These are phyloP conservation scores for Fusarium sp. DNA, from an alignment of 2,329 filamentous ascomycete genomes.

Conservation along the genomic window DNA sequence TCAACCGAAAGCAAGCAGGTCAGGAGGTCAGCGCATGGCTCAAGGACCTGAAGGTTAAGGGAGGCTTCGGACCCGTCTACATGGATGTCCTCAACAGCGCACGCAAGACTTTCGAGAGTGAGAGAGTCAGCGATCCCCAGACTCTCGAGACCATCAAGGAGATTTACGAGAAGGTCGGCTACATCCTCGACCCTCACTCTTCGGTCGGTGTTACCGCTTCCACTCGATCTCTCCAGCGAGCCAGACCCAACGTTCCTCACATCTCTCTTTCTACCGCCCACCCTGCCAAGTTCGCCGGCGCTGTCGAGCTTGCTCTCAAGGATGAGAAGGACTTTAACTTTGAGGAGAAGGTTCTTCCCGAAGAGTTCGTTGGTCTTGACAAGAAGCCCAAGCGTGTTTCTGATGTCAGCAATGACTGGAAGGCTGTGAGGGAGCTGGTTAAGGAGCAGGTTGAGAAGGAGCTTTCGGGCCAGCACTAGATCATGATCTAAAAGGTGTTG, in stretches of 20 bases:
- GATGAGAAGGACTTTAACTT: conserved; percentile 78
- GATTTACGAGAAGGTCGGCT: conserved; percentile 67
- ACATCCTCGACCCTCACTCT: conserved; percentile 92
- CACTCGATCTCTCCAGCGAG: conserved; percentile 68
- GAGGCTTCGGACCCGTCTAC: conserved; percentile 81
- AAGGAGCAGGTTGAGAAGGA: conserved; percentile 75
- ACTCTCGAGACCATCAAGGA: conserved; percentile 70
- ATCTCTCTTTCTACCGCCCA: conserved; percentile 93
- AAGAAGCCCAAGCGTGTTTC: conserved; percentile 76
- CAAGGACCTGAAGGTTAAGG: conserved; percentile 77
- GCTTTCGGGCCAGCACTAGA: conserved; percentile 50
- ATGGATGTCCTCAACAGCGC: conserved; percentile 74
- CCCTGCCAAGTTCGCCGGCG: conserved; percentile 90
- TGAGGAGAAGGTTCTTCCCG: conserved; percentile 74
- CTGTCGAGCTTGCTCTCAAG: conserved; percentile 80
- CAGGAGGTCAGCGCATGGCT: conserved; percentile 83
- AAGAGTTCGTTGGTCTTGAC: conserved; percentile 82
- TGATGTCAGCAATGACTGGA: conserved; percentile 73
- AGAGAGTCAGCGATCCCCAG: conserved; percentile 71
- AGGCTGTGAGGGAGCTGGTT: conserved; percentile 77
- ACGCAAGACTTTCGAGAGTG: conserved; percentile 78
- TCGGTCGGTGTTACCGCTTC: conserved; percentile 86
- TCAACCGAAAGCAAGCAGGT: conserved; percentile 73
- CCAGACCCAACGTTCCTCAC: conserved; percentile 65
- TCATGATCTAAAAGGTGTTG: background rate